phyloP scores from a whole-genome alignment of 306 rosid species.

The Medicago lupulina region DNA sequence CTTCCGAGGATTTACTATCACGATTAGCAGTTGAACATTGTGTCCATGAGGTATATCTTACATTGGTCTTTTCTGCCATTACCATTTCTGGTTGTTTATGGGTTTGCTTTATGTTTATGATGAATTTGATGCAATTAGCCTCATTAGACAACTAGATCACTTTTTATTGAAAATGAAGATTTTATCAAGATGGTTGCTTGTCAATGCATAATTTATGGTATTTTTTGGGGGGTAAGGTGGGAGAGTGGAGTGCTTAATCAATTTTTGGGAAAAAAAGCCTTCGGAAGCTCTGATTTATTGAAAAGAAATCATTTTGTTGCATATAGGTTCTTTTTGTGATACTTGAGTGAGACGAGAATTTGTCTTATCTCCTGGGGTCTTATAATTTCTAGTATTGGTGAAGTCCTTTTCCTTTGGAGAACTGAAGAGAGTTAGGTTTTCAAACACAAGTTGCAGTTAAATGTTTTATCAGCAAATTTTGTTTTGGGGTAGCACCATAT shows the following conservation, averaged over 20 bases:
- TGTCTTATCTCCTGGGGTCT: conserved; percentile 8
- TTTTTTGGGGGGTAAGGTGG: neutral
- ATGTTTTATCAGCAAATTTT: conserved; percentile 2
- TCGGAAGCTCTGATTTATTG: neutral
- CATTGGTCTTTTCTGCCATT: conserved; percentile 10
- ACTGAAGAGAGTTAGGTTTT: conserved; percentile 13
- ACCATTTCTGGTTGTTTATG: conserved; percentile 20
- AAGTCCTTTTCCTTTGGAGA: conserved; percentile 16
- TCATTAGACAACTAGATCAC: neutral
- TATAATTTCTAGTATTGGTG: conserved; percentile 14
- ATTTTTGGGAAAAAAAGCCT: neutral
- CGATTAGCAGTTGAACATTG: conserved; percentile 88
- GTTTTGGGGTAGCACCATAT: neutral
- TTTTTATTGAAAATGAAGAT: conserved; percentile 22
- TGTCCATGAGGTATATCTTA: conserved; percentile 77
- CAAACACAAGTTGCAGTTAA: conserved; percentile 4
- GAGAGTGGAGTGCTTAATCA: neutral
- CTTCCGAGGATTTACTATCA: conserved; percentile 75
- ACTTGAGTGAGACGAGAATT: conserved; percentile 15
- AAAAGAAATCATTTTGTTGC: neutral
- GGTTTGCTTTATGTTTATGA: conserved; percentile 32
- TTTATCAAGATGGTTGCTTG: conserved; percentile 12
- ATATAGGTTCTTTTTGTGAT: conserved; percentile 19
- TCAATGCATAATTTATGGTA: neutral
- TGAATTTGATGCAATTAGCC: conserved; percentile 6